phyloP scores from a whole-genome alignment of 495 filamentous ascomycete genomes.

The Hypoxylon fuscum region DNA sequence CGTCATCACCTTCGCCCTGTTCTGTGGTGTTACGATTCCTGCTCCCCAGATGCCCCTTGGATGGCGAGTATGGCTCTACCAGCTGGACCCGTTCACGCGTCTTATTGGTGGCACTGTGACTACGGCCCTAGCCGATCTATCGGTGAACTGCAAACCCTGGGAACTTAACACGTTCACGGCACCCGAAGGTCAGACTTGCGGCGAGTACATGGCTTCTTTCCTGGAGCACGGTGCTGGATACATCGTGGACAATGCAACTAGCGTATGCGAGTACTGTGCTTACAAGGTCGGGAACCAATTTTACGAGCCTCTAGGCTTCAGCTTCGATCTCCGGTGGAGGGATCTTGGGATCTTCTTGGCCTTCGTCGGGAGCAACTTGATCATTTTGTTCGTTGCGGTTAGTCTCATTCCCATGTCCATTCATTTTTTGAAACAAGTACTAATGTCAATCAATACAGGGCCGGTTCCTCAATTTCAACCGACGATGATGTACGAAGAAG shows the following conservation, averaged over 20 bases:
- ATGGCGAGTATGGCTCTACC: slow-evolving; percentile 83
- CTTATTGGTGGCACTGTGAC: slow-evolving; percentile 81
- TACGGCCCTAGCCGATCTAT: slow-evolving; percentile 73
- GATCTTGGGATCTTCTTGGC: slow-evolving; percentile 80
- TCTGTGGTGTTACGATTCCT: slow-evolving; percentile 86
- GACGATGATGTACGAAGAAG: slow-evolving; percentile 53
- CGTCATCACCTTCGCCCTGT: slow-evolving; percentile 80
- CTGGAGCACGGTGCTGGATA: slow-evolving; percentile 76
- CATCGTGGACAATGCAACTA: slow-evolving; percentile 69
- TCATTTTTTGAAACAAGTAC: slow-evolving; percentile 33
- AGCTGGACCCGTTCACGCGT: slow-evolving; percentile 85
- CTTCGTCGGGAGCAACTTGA: slow-evolving; percentile 78
- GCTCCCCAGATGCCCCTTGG: slow-evolving; percentile 77
- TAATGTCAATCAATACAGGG: slow-evolving; percentile 53
- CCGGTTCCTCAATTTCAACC: slow-evolving; percentile 72
- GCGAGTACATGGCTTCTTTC: slow-evolving; percentile 75
- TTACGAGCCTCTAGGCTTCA: slow-evolving; percentile 69
- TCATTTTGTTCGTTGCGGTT: slow-evolving; percentile 76
- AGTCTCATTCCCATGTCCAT: slow-evolving; percentile 42
- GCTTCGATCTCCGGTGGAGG: slow-evolving; percentile 75
- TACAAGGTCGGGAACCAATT: slow-evolving; percentile 82
- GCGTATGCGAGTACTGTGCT: slow-evolving; percentile 77
- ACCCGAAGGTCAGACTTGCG: slow-evolving; percentile 69
- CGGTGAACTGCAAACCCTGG: slow-evolving; percentile 62
- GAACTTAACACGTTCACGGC: slow-evolving; percentile 72